Evolutionary conservation across 352 stramenopile genomes (phyloP).

Genomic region (Pythium vanterpoolii): DNA sequence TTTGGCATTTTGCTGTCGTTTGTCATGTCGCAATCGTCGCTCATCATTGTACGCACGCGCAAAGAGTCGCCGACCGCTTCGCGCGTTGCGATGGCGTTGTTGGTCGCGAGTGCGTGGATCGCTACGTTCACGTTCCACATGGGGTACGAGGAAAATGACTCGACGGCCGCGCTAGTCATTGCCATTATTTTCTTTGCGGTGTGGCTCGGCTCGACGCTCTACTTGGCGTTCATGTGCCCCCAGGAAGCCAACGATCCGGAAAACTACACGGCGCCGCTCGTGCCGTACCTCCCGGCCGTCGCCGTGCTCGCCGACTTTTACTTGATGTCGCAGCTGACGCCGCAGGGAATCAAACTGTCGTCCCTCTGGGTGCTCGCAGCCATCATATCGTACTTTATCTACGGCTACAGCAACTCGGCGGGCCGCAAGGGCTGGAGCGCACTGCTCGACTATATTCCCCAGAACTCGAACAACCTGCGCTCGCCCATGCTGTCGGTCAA

Average conservation of each 20-base stretch:
- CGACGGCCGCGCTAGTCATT: constrained; percentile 31
- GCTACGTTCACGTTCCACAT: constrained; percentile 67
- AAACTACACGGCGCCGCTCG: constrained; percentile 57
- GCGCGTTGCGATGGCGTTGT: background rate
- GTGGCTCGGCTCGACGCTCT: constrained; percentile 26
- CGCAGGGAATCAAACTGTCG: constrained; percentile 44
- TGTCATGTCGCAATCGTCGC: constrained; percentile 75
- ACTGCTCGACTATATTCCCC: constrained; percentile 45
- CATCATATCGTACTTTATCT: constrained; percentile 73
- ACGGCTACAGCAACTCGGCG: constrained; percentile 66
- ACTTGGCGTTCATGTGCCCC: constrained; percentile 58
- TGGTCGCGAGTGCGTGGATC: constrained; percentile 38
- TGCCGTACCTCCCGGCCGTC: constrained; percentile 59
- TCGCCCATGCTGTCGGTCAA: constrained; percentile 62
- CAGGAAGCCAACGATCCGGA: constrained; percentile 41
- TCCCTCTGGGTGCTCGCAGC: constrained; percentile 51
- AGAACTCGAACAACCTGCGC: constrained; percentile 22
- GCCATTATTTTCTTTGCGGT: constrained; percentile 49
- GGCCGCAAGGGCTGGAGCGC: constrained; percentile 58
- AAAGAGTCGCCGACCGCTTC: constrained; percentile 42
- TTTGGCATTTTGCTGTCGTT: constrained; percentile 89
- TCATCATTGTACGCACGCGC: constrained; percentile 68
- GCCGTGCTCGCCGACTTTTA: constrained; percentile 71
- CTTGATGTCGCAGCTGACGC: constrained; percentile 55
- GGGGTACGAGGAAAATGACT: constrained; percentile 51